phyloP scores from a whole-genome alignment of 1,284 basidiomycete genomes.

The Heliocybe sulcata region DNA sequence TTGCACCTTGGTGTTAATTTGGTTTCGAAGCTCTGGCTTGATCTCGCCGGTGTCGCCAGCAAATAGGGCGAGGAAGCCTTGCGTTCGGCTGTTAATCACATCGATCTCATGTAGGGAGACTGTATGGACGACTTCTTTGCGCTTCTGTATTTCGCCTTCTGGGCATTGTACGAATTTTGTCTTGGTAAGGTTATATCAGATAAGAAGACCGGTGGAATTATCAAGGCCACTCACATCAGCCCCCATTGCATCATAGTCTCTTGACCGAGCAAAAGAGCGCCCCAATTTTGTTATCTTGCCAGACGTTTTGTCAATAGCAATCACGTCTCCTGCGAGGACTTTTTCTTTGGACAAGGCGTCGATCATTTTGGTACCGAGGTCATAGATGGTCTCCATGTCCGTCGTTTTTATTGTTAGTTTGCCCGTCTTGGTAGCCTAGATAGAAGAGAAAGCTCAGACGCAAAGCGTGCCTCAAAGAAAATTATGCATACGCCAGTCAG shows the following conservation, averaged over 20 bases:
- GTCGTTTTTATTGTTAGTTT: slow-evolving; percentile 98
- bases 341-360: slow-evolving; percentile 96
- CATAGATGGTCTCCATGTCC: slow-evolving; percentile 99
- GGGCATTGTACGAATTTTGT: slow-evolving; percentile 98
- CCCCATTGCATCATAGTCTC: slow-evolving; percentile 99
- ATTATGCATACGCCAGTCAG: slow-evolving; percentile 80
- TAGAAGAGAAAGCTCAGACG: no score
- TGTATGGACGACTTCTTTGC: slow-evolving; percentile 95
- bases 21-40: slow-evolving; percentile 93
- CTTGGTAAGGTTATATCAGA: slow-evolving; percentile 31
- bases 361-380: slow-evolving; percentile 99
- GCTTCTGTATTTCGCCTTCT: slow-evolving; percentile 95
- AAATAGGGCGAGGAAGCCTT: slow-evolving; percentile 78
- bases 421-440: slow-evolving; percentile 93
- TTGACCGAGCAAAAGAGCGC: slow-evolving; percentile 89
- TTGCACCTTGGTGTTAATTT: slow-evolving; percentile 94
- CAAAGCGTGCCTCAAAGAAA: slow-evolving; percentile 7
- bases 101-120: slow-evolving; percentile 98
- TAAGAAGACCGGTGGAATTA: not conserved
- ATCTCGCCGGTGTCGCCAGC: slow-evolving; percentile 97
- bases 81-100: slow-evolving; percentile 97
- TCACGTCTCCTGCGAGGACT: slow-evolving; percentile 92
- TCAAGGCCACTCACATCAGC: slow-evolving; percentile 70
- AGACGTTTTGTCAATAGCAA: slow-evolving; percentile 95
- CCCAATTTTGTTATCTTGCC: slow-evolving; percentile 98